A percentile compares a stretch with the other conserved stretches of the same genome.
Evolutionary conservation across 768 basidiomycete genomes (phyloP).

Genomic region (Megacollybia marginata): DNA sequence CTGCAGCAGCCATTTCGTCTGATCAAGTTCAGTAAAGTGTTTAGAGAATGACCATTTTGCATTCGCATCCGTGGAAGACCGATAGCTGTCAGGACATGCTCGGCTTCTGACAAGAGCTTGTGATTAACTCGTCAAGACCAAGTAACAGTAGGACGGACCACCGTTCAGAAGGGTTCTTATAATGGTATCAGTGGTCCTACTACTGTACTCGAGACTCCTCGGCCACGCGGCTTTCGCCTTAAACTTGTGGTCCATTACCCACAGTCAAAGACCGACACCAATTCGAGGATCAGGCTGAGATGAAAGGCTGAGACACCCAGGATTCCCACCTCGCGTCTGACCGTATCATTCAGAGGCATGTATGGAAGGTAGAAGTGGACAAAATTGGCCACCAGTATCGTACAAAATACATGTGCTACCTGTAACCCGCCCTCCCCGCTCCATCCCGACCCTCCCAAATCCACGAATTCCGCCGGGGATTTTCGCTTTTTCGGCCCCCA

Average conservation of each 20-base stretch:
- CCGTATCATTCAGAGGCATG: too few relatives aligned
- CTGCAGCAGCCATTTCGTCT: constrained; percentile 83
- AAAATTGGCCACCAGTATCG: too few relatives aligned
- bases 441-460: too few relatives aligned
- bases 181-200: constrained; percentile 7
- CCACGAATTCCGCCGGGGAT: too few relatives aligned
- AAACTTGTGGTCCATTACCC: constrained; percentile 77
- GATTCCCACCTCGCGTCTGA: too few relatives aligned
- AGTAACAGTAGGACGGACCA: constrained; percentile 79
- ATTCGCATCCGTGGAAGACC: constrained; percentile 86
- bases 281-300: constrained; percentile 91
- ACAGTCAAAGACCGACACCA: constrained; percentile 91
- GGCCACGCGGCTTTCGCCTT: constrained; percentile 89
- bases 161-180: constrained; percentile 68
- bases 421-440: too few relatives aligned
- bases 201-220: constrained; percentile 77
- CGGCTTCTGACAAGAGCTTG: constrained; percentile 59
- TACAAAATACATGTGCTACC: too few relatives aligned
- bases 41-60: constrained; percentile 55
- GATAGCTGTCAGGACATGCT: constrained; percentile 74
- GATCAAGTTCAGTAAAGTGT: too few relatives aligned
- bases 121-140: constrained; percentile 81
- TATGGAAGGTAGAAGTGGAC: too few relatives aligned
- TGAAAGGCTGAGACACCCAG: constrained; percentile 60
- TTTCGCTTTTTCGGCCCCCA: too few relatives aligned